A percentile compares a stretch with the other conserved stretches of the same genome.
Conservation (phyloP, 352 stramenopile species). For the Elongisporangium senticosum region DNA sequence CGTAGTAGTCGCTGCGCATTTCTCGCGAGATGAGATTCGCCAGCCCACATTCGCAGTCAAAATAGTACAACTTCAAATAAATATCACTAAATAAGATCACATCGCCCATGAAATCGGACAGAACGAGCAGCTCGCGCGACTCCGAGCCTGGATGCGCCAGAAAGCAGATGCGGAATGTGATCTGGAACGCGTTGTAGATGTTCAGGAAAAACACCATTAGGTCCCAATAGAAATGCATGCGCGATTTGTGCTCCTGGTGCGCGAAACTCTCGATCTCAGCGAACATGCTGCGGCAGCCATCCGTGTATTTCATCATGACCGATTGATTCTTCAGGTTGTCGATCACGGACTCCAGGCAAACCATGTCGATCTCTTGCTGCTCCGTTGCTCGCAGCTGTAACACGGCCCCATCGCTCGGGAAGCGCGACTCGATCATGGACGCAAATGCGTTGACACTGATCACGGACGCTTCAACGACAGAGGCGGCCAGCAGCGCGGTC, state of each 20-base stretch:
- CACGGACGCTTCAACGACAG: constrained; percentile 46
- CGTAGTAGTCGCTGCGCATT: constrained; percentile 40
- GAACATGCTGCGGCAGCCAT: constrained; percentile 60
- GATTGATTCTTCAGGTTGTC: constrained; percentile 40
- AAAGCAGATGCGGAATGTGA: constrained; percentile 72
- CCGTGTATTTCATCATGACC: constrained; percentile 38
- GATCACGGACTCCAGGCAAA: constrained; percentile 41
- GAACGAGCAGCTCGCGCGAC: constrained; percentile 16
- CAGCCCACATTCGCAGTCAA: constrained; percentile 57
- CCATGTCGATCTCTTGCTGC: constrained; percentile 38
- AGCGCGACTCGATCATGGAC: constrained; percentile 40
- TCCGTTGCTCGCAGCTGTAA: constrained; percentile 35
- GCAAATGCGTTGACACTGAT: constrained; percentile 44
- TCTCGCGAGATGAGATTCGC: constrained; percentile 43
- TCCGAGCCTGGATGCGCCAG: constrained; percentile 22
- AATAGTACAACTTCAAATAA: constrained; percentile 72
- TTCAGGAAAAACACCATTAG: constrained; percentile 41
- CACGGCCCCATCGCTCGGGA: constrained; percentile 31
- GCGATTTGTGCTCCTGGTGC: constrained; percentile 44
- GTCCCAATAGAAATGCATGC: constrained; percentile 60
- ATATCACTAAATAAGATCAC: constrained; percentile 39
- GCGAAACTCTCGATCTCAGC: constrained; percentile 37
- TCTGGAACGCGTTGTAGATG: constrained; percentile 60
- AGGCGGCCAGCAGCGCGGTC: constrained; percentile 42
- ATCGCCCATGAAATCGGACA: constrained; percentile 40